Conservation (phyloP, 2,329 filamentous ascomycete species). For the Aspergillus felis region DNA sequence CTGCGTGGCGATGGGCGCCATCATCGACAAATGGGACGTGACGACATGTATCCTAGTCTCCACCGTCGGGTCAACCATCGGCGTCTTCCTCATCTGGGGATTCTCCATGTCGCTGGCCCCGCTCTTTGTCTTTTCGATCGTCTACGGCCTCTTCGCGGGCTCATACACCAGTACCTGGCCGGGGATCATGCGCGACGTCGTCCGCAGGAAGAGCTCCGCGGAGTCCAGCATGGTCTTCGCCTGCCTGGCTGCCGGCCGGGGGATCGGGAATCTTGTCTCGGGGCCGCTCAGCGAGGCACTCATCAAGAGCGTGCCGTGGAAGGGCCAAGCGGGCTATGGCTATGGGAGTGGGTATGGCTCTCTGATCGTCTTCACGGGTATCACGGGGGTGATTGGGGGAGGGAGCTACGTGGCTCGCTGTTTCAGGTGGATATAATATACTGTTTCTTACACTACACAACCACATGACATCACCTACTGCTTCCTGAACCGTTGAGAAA, state of each 20-base stretch:
- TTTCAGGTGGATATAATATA: neutral
- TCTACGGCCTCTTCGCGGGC: conserved; percentile 47
- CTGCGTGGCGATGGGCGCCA: no score
- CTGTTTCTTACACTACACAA: no score
- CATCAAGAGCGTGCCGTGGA: conserved; percentile 17
- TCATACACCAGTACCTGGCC: conserved; percentile 45
- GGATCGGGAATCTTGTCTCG: conserved; percentile 48
- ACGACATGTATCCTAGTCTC: no score
- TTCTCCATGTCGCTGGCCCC: conserved; percentile 40
- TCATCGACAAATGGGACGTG: no score
- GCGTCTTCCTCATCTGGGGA: conserved; percentile 36
- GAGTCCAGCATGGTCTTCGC: conserved; percentile 50
- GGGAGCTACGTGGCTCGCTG: neutral
- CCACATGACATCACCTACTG: no score
- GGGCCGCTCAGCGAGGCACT: conserved; percentile 49
- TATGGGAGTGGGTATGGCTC: conserved; percentile 27
- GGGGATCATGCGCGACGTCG: conserved; percentile 43
- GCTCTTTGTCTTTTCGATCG: conserved; percentile 40
- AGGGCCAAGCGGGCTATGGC: conserved; percentile 15
- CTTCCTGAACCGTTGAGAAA: no score
- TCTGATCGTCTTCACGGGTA: conserved; percentile 27
- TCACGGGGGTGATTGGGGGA: conserved; percentile 5
- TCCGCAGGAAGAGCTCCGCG: conserved; percentile 30
- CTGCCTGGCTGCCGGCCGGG: conserved; percentile 47
- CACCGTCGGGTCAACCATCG: no score